Conservation (phyloP, 2,329 filamentous ascomycete species). For the Cladosporium cucumerinum region DNA sequence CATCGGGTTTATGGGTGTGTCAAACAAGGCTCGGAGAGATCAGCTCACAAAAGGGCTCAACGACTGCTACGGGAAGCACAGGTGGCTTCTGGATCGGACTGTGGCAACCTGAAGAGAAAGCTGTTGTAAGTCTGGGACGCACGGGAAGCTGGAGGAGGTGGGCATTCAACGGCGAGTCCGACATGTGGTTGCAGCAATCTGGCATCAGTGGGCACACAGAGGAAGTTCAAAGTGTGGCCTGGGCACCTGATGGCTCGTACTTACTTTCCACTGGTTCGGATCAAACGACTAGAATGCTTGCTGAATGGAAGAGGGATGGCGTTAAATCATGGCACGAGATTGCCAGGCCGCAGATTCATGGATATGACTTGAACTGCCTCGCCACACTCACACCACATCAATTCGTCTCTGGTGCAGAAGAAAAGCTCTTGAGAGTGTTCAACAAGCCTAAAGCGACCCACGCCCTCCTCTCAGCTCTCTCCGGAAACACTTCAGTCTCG, state of each 20-base stretch:
- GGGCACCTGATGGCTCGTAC: conserved; percentile 79
- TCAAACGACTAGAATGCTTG: conserved; percentile 87
- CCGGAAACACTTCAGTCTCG: conserved; percentile 17
- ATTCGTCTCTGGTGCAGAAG: conserved; percentile 93
- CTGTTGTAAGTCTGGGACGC: conserved; percentile 77
- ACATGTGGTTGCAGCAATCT: conserved; percentile 72
- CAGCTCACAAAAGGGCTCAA: conserved; percentile 90
- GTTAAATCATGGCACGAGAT: conserved; percentile 85
- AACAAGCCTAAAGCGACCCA: conserved; percentile 68
- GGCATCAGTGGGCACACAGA: conserved; percentile 81
- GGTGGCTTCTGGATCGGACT: conserved; percentile 96
- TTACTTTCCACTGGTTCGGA: conserved; percentile 85
- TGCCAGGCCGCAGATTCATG: conserved; percentile 92
- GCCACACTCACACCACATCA: conserved; percentile 67
- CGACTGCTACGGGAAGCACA: conserved; percentile 90
- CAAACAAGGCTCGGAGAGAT: conserved; percentile 85
- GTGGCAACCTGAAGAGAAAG: conserved; percentile 75
- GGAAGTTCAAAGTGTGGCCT: conserved; percentile 76
- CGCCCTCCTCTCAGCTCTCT: conserved; percentile 24
- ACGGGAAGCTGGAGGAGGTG: conserved; percentile 93
- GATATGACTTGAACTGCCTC: conserved; percentile 95
- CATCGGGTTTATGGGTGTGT: conserved; percentile 89
- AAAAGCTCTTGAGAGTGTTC: conserved; percentile 97
- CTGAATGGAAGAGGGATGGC: conserved; percentile 63
- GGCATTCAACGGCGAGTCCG: conserved; percentile 59